Conservation (phyloP, 2,329 filamentous ascomycete species). For the Macrophomina phaseolina region DNA sequence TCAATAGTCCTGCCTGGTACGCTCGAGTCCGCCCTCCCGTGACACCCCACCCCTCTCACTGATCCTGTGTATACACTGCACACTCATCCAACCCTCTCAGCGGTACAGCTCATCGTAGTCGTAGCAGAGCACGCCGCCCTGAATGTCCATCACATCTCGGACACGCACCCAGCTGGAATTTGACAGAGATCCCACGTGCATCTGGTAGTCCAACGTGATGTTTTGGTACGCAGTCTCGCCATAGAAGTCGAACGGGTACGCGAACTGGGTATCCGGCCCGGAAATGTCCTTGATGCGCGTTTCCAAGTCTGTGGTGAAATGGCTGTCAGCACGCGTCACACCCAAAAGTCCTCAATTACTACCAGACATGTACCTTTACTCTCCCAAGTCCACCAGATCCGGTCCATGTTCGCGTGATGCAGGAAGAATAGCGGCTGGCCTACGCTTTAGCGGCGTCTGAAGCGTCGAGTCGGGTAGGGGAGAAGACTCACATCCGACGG, state of each 20-base stretch:
- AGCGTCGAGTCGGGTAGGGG: too few relatives aligned
- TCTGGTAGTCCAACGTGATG: conserved; percentile 25
- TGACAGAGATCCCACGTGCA: conserved; percentile 20
- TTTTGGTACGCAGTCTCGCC: conserved; percentile 16
- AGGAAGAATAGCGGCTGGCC: conserved; percentile 40
- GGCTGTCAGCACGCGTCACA: not conserved
- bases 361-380: conserved; percentile 33
- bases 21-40: not conserved
- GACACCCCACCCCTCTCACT: too few relatives aligned
- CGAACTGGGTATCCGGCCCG: conserved; percentile 25
- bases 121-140: conserved; percentile 26
- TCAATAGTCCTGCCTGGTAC: not conserved
- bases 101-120: conserved; percentile 19
- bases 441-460: not conserved
- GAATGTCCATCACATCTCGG: conserved; percentile 25
- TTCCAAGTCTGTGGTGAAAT: conserved; percentile 38
- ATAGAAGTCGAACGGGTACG: conserved; percentile 26
- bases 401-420: conserved; percentile 57
- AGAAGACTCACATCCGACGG: not conserved
- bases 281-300: conserved; percentile 37
- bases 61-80: not conserved
- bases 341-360: not conserved
- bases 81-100: not conserved
- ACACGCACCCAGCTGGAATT: conserved; percentile 22
- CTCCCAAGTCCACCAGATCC: conserved; percentile 59